These are phyloP conservation scores for Cubamyces lactineus DNA, from an alignment of 768 basidiomycete species.

Conservation along the genomic window DNA sequence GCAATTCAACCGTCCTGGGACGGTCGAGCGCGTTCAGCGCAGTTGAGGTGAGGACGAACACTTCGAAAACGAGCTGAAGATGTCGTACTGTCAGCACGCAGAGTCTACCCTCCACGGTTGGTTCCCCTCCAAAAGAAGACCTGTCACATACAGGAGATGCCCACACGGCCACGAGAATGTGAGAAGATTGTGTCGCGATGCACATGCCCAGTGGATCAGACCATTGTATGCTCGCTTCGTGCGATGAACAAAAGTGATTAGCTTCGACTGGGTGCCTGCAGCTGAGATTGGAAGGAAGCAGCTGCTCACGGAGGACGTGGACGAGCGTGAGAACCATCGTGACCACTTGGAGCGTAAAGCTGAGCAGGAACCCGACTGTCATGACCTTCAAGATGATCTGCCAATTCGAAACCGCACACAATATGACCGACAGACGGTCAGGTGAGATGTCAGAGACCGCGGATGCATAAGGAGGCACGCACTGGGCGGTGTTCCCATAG, in stretches of 20 bases:
- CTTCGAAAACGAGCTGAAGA: slow-evolving; percentile 39
- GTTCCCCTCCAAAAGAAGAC: neutral
- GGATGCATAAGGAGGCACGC: neutral
- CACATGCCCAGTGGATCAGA: slow-evolving; percentile 32
- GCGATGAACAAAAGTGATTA: neutral
- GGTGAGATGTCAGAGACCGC: neutral
- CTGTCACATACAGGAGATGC: slow-evolving; percentile 36
- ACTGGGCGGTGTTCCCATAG: slow-evolving; percentile 43
- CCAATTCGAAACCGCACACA: neutral
- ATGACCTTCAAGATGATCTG: slow-evolving; percentile 31
- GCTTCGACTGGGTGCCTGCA: neutral
- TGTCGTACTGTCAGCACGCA: neutral
- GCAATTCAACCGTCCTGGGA: slow-evolving; percentile 34
- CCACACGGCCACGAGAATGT: slow-evolving; percentile 35
- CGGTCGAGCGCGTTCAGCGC: slow-evolving; percentile 41
- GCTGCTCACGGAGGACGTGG: slow-evolving; percentile 31
- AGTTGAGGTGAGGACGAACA: slow-evolving; percentile 37
- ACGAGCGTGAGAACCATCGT: slow-evolving; percentile 33
- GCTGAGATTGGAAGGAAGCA: neutral
- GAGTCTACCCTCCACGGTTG: no score
- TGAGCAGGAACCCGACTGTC: slow-evolving; percentile 33
- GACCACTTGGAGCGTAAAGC: slow-evolving; percentile 30
- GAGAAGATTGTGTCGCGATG: slow-evolving; percentile 28
- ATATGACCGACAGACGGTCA: neutral
- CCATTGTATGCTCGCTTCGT: slow-evolving; percentile 34